Percentiles rank a stretch among this genome's conserved stretches.
These are phyloP conservation scores for Wickerhamomyces bovis DNA, from an alignment of 805 yeast species.

Conservation along the genomic window DNA sequence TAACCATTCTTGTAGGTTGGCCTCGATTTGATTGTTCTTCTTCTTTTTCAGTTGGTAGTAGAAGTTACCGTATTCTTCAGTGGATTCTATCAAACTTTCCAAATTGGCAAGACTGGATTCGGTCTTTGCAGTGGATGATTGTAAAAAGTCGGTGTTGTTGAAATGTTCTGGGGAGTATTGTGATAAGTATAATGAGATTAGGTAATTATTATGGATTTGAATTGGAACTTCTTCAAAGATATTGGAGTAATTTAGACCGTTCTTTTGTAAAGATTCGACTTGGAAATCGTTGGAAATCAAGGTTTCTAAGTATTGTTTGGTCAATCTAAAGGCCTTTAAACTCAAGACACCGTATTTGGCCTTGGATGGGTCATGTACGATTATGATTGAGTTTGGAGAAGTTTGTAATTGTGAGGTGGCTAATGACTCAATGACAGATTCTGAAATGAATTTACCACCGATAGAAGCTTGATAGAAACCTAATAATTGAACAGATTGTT, in stretches of 20 bases:
- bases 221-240: constrained; percentile 70
- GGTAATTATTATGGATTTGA: constrained; percentile 58
- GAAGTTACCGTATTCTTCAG: constrained; percentile 21
- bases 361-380: constrained; percentile 68
- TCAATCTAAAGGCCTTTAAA: constrained; percentile 64
- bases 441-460: constrained; percentile 64
- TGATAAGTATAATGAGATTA: constrained; percentile 53
- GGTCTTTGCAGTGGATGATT: constrained; percentile 14
- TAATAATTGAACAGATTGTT: constrained; percentile 60
- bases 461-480: constrained; percentile 79
- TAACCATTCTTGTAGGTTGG: constrained; percentile 23
- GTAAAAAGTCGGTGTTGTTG: constrained; percentile 15
- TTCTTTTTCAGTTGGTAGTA: constrained; percentile 23
- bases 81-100: constrained; percentile 20
- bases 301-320: constrained; percentile 52
- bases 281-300: constrained; percentile 50
- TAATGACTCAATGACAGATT: constrained; percentile 62
- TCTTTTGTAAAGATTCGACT: constrained; percentile 53
- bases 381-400: constrained; percentile 46
- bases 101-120: constrained; percentile 15
- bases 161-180: constrained; percentile 15
- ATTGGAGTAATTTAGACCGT: constrained; percentile 56
- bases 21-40: constrained; percentile 11
- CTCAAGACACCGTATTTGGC: constrained; percentile 56
- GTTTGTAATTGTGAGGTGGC: constrained; percentile 54